These are phyloP conservation scores for Agrostemma githago DNA, from an alignment of 148 eudicot genomes.

Conservation along the genomic window DNA sequence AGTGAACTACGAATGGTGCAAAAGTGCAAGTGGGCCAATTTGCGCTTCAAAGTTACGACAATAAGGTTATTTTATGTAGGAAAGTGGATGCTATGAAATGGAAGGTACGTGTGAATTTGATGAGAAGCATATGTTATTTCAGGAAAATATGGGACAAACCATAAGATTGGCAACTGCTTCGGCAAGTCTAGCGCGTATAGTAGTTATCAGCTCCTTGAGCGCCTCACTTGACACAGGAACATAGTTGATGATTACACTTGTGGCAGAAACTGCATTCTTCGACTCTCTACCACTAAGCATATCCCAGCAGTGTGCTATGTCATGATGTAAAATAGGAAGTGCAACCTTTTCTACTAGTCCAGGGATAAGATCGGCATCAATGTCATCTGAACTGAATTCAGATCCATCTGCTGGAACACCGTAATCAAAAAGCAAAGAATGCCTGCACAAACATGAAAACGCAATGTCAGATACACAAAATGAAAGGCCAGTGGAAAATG, in stretches of 20 bases:
- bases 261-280: constrained; percentile 70
- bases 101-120: not conserved
- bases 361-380: constrained; percentile 85
- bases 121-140: not conserved
- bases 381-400: constrained; percentile 59
- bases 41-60: not conserved
- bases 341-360: constrained; percentile 89
- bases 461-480: constrained; percentile 13
- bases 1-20: not conserved
- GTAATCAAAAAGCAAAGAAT: constrained; percentile 65
- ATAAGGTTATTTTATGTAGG: too few relatives aligned
- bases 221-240: constrained; percentile 67
- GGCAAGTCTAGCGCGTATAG: constrained; percentile 64
- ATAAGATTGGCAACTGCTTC: constrained; percentile 63
- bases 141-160: constrained; percentile 38
- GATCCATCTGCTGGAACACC: constrained; percentile 71
- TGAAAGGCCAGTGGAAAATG: not conserved
- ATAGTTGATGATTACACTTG: constrained; percentile 54
- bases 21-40: not conserved
- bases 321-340: constrained; percentile 77
- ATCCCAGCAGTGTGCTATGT: constrained; percentile 82
- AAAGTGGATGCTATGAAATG: not conserved
- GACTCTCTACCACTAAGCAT: constrained; percentile 78
- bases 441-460: constrained; percentile 44
- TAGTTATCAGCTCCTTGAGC: constrained; percentile 56